Conservation (phyloP, 495 filamentous ascomycete species). For the Pyrenula massariospora region DNA sequence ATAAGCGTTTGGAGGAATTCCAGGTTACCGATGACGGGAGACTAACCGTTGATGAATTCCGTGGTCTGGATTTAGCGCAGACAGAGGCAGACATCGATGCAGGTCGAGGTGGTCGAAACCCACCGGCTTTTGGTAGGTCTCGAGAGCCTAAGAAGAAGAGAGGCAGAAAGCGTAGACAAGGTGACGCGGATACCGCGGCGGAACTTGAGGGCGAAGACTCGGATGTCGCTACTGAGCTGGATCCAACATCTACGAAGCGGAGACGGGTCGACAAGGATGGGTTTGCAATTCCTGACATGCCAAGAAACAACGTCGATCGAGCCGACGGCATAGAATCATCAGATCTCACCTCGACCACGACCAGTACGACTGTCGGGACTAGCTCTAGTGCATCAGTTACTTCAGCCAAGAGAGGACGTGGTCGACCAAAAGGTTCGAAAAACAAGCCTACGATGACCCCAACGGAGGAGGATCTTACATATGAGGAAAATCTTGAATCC, state of each 20-base stretch:
- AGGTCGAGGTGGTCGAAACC: constrained; percentile 43
- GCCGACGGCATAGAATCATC: constrained; percentile 17
- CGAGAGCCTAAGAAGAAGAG: constrained; percentile 21
- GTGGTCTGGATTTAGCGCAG: constrained; percentile 51
- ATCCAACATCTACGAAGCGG: constrained; percentile 11
- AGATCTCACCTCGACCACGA: constrained; percentile 2
- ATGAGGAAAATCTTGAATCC: constrained; percentile 30
- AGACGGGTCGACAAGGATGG: constrained; percentile 33
- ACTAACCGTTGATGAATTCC: constrained; percentile 79
- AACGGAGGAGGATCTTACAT: constrained; percentile 26
- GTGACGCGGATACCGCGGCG: constrained; percentile 32
- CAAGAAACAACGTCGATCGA: constrained; percentile 23
- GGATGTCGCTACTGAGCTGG: constrained; percentile 7
- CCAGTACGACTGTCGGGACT: not conserved
- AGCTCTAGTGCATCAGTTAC: constrained; percentile 8
- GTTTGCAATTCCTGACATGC: constrained; percentile 34
- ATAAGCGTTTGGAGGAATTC: constrained; percentile 82
- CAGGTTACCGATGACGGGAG: constrained; percentile 64
- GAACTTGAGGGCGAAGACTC: constrained; percentile 26
- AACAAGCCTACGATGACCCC: constrained; percentile 19
- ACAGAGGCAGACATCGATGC: constrained; percentile 30
- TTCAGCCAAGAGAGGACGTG: constrained; percentile 11
- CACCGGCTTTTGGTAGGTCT: constrained; percentile 67
- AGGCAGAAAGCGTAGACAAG: constrained; percentile 23
- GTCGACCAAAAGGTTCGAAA: constrained; percentile 21